Evolutionary conservation across 2,329 filamentous ascomycete species (phyloP), one percentile per base, ranked within the genome.

Genomic region (Beauveria caledonica): DNA sequence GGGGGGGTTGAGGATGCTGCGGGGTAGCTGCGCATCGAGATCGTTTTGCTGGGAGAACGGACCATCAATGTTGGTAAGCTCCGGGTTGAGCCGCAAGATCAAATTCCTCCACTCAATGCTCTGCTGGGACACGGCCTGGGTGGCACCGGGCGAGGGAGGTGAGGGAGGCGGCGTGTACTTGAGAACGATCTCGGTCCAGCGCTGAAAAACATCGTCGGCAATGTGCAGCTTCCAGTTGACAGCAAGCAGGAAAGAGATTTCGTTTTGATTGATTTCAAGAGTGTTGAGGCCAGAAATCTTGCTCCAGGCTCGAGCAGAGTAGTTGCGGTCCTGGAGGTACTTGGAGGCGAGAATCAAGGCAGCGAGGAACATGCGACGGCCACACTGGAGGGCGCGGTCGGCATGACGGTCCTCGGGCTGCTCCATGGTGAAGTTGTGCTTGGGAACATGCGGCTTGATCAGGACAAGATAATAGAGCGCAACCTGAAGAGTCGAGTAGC

Each of bases 221-320:
- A 99, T 93, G 73, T 99, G 94, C 33, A 99, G 84, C 69, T 92
- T 90, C 92, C 93, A 99, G 73, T 91, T 87, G 64, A 99, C 90
- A 50, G 92, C 90, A 63, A 88, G 78, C 51, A 99, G 82, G 72
- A 97, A 99, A 19, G 90, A 86, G 73, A 95, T 88, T 77, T 99
- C 94, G 73, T 97, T 97, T 70, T 92, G 88, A 75, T 97, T 97
- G 74, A 99, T 97, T 76, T 99, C 94, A 60, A 84, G 80, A 3
- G 92, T 92, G 71, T 90, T 91, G 61, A 99, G 80, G n/a, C 94
- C 94, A 19, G 94, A 97, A 67, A 99, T 99, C 80, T 96, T 97
- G 74, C 93, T 97, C 94, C 94, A 99, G 46, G 94, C 94, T 60
- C 93, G 87, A 53, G 94, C 92, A 15, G 94, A 97, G 76, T 96